Percentiles rank a stretch among this genome's conserved stretches.
These are phyloP conservation scores for Ulota crispa DNA, from an alignment of 225 moss, liverwort and hornwort species.

Conservation along the genomic window DNA sequence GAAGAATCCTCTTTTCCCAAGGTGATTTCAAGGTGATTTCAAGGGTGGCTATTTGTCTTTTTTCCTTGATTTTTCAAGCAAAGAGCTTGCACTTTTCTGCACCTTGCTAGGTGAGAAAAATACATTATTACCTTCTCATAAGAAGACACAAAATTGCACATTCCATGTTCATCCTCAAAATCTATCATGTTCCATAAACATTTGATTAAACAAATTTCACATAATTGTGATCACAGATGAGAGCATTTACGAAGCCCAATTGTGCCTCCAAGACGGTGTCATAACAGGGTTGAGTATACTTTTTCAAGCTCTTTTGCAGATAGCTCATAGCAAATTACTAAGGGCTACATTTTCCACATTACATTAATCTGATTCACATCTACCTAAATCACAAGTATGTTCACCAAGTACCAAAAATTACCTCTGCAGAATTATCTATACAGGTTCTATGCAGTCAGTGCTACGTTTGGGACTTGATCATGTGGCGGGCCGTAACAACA, in stretches of 20 bases:
- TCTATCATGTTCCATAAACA: too few species aligned
- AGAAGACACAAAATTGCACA: too few species aligned
- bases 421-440: constrained; percentile 8
- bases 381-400: not conserved
- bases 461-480: constrained; percentile 61
- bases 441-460: not conserved
- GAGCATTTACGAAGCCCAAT: not conserved
- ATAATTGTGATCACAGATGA: not conserved
- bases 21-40: too few species aligned
- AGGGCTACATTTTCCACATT: not conserved
- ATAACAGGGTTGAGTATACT: not conserved
- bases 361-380: not conserved
- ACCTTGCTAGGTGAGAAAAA: too few species aligned
- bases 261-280: not conserved
- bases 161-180: too few species aligned
- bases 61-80: too few species aligned
- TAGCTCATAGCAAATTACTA: not conserved
- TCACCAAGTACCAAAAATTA: not conserved
- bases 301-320: constrained; percentile 11
- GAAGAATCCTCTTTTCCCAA: too few species aligned
- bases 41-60: too few species aligned
- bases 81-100: too few species aligned
- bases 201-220: too few species aligned
- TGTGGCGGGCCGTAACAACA: constrained; percentile 80
- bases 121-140: too few species aligned